Percentiles rank a stretch among this genome's conserved stretches.
Conservation (phyloP, 2,329 filamentous ascomycete genomes). For the Colletotrichum caudatum region DNA sequence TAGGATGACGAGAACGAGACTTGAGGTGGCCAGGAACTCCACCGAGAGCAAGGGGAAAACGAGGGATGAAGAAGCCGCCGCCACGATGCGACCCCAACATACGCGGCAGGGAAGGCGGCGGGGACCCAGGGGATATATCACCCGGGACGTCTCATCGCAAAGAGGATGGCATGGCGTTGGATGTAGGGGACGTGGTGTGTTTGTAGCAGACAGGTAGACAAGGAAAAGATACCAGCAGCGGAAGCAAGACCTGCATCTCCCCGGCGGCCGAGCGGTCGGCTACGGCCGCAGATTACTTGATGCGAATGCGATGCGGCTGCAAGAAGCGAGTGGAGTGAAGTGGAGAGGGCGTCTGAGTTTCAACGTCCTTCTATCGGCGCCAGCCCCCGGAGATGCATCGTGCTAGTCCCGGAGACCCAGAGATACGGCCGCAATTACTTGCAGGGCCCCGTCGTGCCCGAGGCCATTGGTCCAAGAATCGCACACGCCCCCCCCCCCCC, state of each 20-base stretch:
- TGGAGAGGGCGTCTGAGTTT: slow-evolving; percentile 37
- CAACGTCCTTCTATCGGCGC: slow-evolving; percentile 34
- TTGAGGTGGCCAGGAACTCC: slow-evolving; percentile 8
- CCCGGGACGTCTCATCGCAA: slow-evolving; percentile 30
- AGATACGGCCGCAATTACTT: slow-evolving; percentile 33
- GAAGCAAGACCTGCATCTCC: slow-evolving; percentile 35
- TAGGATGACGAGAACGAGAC: slow-evolving; percentile 2
- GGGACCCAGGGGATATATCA: slow-evolving; percentile 26
- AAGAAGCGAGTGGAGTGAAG: slow-evolving; percentile 9
- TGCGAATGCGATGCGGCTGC: slow-evolving; percentile 27
- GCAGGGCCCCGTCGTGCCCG: slow-evolving; percentile 24
- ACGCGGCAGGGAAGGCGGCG: slow-evolving; percentile 30
- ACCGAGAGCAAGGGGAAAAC: slow-evolving; percentile 22
- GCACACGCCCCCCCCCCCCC: slow-evolving; percentile 27
- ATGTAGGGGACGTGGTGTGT: slow-evolving; percentile 34
- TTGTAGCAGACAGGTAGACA: slow-evolving; percentile 22
- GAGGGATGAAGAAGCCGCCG: slow-evolving; percentile 39
- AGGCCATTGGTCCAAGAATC: slow-evolving; percentile 25
- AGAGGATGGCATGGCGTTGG: slow-evolving; percentile 5
- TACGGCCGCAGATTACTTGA: slow-evolving; percentile 39
- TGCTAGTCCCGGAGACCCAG: slow-evolving; percentile 30
- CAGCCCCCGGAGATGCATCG: slow-evolving; percentile 25
- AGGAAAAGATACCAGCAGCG: slow-evolving; percentile 14
- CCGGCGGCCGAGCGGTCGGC: slow-evolving; percentile 25
- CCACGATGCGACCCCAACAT: slow-evolving; percentile 31